Base-by-base conservation (phyloP, 1,139 yeast species). In the Lodderomyces oxycetoniae region DNA sequence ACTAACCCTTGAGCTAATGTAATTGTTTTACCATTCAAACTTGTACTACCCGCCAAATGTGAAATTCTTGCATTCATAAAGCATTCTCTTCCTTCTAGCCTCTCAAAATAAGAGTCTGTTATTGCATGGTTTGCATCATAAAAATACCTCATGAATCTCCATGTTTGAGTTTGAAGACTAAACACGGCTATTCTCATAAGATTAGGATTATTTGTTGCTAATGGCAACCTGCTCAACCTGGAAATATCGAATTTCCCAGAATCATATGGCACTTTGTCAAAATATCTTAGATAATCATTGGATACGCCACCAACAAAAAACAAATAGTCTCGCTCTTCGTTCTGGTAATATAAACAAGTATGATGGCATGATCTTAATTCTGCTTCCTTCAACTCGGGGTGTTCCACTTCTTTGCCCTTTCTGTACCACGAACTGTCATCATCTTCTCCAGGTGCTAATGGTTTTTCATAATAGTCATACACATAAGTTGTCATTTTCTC, bases 331-430 rank as follows among this genome's bases (percentile, higher is more conserved):
- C 56, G 48, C 11, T 62, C 69, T 17, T 59, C 65, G 17, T 58
- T 58, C 35, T 51, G 52, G 35, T 61, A 63, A 34, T 58, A 61
- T 28, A 63, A 48, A 3, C 69, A 64, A 4, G 59, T 53, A 41
- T 68, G 74, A 39, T 67, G 73, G 43, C 73, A 64, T 4, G 67
- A 52, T 17, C 73, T 47, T 23, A 67, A 49, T 43, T 68, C 74
- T 5, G 74, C 74, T 31, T 64, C 71, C 10, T 58, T 48, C 10
- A 65, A 47, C 11, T 49, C 42, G 2, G 72, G 63, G 5, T 52
- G 36, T 3, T 42, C 45, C 4, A 56, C 51, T 35, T 55, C 59
- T 5, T 50, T 49, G 3, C 59, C 62, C 25, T 49, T 45, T 4
- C 48, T 38, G 9, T 57, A 45, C 5, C 36, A 33, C 1, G 51